Percentiles rank a stretch among this genome's conserved stretches.
These are phyloP conservation scores for Coemansia sp. DNA, from an alignment of 192 early-diverging fungal species.

Conservation along the genomic window DNA sequence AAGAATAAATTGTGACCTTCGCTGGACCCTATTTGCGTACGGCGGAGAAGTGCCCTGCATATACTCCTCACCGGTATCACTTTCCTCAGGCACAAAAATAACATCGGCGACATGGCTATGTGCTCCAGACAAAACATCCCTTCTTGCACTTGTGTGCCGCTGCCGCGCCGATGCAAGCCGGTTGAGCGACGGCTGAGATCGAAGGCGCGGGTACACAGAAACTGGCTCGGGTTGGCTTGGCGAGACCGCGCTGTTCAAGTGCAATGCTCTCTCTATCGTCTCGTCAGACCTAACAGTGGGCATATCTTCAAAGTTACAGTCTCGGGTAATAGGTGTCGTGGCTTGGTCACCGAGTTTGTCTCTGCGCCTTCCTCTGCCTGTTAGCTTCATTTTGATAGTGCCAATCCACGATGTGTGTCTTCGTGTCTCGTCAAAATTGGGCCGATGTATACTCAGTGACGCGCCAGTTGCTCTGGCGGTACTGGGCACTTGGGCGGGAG, in stretches of 20 bases:
- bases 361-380: slow-evolving; percentile 14
- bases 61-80: neutral
- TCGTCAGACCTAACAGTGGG: neutral
- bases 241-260: neutral
- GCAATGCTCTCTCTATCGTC: neutral
- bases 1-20: slow-evolving; percentile 34
- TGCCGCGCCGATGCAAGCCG: slow-evolving; percentile 7
- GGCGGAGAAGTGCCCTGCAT: neutral
- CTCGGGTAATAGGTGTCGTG: slow-evolving; percentile 5
- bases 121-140: neutral
- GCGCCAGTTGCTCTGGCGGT: neutral
- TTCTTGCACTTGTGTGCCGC: neutral
- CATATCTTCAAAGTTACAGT: neutral
- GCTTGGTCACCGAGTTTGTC: neutral
- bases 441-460: slow-evolving; percentile 1
- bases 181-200: slow-evolving; percentile 50
- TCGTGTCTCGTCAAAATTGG: slow-evolving; percentile 1
- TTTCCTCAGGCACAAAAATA: slow-evolving; percentile 33
- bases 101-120: slow-evolving; percentile 17
- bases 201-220: slow-evolving; percentile 39
- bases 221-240: neutral
- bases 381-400: slow-evolving; percentile 26
- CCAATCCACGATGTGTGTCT: slow-evolving; percentile 35
- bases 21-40: neutral
- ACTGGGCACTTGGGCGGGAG: neutral